Conservation (phyloP, 1,284 basidiomycete genomes). For the Malassezia sympodialis region DNA sequence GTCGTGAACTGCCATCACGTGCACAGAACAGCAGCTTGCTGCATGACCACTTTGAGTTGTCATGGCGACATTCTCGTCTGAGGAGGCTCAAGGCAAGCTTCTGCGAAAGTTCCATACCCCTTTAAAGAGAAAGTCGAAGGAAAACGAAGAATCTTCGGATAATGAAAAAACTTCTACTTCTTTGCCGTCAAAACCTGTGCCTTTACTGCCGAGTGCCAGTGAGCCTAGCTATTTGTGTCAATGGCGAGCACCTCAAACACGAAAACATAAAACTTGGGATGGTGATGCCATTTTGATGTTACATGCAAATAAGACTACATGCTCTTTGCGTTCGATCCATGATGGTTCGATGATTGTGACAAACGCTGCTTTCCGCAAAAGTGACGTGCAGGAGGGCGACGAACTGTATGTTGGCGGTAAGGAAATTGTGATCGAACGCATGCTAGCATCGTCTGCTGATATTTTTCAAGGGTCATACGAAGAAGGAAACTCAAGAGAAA, state of each 20-base stretch:
- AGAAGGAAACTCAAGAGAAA: not conserved
- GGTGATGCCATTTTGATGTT: conserved; percentile 50
- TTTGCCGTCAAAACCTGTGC: not conserved
- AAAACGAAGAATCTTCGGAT: not conserved
- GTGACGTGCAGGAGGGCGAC: conserved; percentile 8
- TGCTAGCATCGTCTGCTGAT: not conserved
- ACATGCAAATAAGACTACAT: conserved; percentile 22
- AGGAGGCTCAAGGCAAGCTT: conserved; percentile 12
- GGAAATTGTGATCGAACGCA: conserved; percentile 14
- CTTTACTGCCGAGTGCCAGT: conserved; percentile 9
- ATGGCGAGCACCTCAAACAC: conserved; percentile 60
- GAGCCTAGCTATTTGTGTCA: conserved; percentile 39
- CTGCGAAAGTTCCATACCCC: conserved; percentile 15
- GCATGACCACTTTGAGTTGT: not conserved
- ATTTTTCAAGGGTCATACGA: not conserved
- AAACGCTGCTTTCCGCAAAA: conserved; percentile 8
- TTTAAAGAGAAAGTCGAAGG: conserved; percentile 5
- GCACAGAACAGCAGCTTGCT: not conserved
- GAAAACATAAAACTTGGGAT: conserved; percentile 83
- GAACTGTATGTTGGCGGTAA: conserved; percentile 19
- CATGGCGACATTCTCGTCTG: conserved; percentile 14
- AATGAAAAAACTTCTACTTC: not conserved
- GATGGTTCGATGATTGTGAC: conserved; percentile 25
- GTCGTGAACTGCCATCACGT: not conserved
- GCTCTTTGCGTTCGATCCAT: conserved; percentile 29